Evolutionary conservation across 1,139 yeast species (phyloP).

Genomic region (Geotrichum citri-aurantii): DNA sequence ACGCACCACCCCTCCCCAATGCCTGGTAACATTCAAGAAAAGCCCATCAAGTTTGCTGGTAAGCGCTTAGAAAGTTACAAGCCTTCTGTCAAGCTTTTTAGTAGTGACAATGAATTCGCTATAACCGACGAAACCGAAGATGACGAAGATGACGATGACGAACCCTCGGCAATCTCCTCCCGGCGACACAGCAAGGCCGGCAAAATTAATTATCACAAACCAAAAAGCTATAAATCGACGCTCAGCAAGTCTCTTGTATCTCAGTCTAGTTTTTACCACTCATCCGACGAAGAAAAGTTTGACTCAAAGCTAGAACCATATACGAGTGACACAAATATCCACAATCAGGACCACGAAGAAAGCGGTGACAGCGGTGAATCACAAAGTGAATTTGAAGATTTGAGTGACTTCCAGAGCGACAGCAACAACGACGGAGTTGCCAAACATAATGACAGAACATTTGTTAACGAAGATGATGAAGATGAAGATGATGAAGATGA

Average conservation of each 20-base stretch:
- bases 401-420: background rate
- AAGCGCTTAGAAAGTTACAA: constrained; percentile 15
- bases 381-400: background rate
- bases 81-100: background rate
- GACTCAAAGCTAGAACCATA: background rate
- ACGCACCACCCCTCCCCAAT: constrained; percentile 38
- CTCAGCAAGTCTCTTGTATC: background rate
- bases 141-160: constrained; percentile 8
- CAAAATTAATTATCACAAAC: constrained; percentile 4
- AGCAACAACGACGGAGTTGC: background rate
- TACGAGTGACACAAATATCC: background rate
- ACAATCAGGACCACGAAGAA: background rate
- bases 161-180: background rate
- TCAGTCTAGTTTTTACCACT: background rate
- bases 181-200: constrained; percentile 1
- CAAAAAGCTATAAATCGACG: background rate
- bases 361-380: background rate
- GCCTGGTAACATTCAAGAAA: constrained; percentile 1
- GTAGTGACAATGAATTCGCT: constrained; percentile 10
- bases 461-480: constrained; percentile 9
- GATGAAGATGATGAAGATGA: constrained; percentile 15
- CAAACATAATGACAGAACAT: background rate
- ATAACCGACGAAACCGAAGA: constrained; percentile 9
- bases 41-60: constrained; percentile 10
- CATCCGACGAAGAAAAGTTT: background rate